A percentile compares a stretch with the other conserved stretches of the same genome.
Conservation (phyloP, 2,329 filamentous ascomycete species). For the Calonectria henricotiae region DNA sequence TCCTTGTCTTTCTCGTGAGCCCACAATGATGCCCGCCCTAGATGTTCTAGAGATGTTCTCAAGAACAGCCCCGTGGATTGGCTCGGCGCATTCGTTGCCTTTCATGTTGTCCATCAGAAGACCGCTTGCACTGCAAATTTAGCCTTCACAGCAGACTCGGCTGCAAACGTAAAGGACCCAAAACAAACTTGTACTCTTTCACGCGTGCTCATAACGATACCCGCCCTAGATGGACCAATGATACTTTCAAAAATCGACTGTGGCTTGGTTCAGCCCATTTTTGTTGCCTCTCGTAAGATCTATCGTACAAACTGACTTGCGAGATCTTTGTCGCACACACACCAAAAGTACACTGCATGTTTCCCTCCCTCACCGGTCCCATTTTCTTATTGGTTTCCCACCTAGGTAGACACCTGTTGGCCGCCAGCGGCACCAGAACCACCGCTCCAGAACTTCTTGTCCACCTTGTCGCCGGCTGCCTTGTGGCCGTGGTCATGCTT, state of each 20-base stretch:
- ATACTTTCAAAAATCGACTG: too few species aligned
- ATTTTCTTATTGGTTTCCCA: slow-evolving; percentile 21
- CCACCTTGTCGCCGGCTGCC: slow-evolving; percentile 67
- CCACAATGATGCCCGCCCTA: not conserved
- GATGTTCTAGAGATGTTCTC: too few species aligned
- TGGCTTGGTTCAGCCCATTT: too few species aligned
- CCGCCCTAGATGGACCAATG: too few species aligned
- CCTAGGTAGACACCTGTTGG: slow-evolving; percentile 13
- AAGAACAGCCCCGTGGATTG: not conserved
- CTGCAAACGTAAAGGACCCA: too few species aligned
- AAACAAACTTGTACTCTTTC: not conserved
- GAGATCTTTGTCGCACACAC: not conserved
- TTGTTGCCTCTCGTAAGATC: too few species aligned
- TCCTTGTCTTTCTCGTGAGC: not conserved
- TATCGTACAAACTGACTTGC: too few species aligned
- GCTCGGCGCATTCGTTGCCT: not conserved
- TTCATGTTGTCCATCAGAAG: not conserved
- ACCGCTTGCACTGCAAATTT: too few species aligned
- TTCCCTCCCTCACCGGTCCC: not conserved
- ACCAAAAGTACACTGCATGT: slow-evolving; percentile 4
- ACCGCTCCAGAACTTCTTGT: slow-evolving; percentile 69
- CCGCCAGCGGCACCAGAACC: slow-evolving; percentile 31
- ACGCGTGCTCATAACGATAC: not conserved
- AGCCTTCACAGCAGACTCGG: too few species aligned
- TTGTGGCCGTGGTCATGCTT: slow-evolving; percentile 66